phyloP scores from a whole-genome alignment of 257 asterid species.

The Penstemon davidsonii region DNA sequence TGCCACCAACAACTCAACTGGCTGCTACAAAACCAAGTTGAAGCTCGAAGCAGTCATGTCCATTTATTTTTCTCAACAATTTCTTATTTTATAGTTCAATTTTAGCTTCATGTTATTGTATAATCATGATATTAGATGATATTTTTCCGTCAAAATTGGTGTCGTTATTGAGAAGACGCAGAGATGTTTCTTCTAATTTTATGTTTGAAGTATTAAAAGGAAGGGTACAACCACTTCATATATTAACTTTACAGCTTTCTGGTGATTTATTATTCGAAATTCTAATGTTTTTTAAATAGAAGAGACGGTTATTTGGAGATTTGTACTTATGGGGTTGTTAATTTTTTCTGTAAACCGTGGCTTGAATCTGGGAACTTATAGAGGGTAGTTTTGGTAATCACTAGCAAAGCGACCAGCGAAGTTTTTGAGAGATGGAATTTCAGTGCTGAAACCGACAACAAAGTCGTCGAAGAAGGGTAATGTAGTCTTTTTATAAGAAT shows the following conservation, averaged over 20 bases:
- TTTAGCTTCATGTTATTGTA: too few relatives aligned
- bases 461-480: slow-evolving; percentile 89
- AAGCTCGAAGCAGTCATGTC: too few relatives aligned
- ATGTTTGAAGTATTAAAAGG: slow-evolving; percentile 51
- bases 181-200: too few relatives aligned
- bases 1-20: too few relatives aligned
- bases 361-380: slow-evolving; percentile 90
- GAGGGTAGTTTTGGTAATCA: slow-evolving; percentile 86
- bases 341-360: slow-evolving; percentile 58
- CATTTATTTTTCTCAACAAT: too few relatives aligned
- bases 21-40: too few relatives aligned
- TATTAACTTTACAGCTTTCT: slow-evolving; percentile 81
- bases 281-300: neutral
- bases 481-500: neutral
- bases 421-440: slow-evolving; percentile 98
- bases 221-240: slow-evolving; percentile 84
- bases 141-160: too few relatives aligned
- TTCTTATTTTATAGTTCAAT: too few relatives aligned
- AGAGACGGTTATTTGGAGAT: neutral
- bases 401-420: slow-evolving; percentile 82
- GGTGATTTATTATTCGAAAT: slow-evolving; percentile 39
- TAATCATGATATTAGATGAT: too few relatives aligned
- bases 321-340: neutral
- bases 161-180: too few relatives aligned
- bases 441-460: slow-evolving; percentile 75